Evolutionary conservation across 805 yeast species (phyloP).

Genomic region (Cyberlindnera euphorbiiphila): DNA sequence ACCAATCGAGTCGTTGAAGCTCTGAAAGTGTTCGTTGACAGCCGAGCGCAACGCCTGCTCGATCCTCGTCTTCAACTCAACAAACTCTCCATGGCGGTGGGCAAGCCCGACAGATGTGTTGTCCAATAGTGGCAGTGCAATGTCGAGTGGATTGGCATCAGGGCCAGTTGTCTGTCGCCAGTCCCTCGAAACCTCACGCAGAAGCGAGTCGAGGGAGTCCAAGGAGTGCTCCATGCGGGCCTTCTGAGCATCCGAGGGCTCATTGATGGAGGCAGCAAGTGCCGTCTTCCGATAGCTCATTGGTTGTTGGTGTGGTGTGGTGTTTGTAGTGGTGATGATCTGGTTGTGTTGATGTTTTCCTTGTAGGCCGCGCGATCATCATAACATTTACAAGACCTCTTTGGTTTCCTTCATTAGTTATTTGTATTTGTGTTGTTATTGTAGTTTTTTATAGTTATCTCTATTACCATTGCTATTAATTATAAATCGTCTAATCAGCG

Average conservation of each 20-base stretch:
- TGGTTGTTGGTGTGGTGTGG: too few relatives aligned
- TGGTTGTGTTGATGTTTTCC: too few relatives aligned
- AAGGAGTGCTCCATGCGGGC: conserved; percentile 19
- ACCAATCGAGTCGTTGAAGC: conserved; percentile 82
- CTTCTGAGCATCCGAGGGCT: neutral
- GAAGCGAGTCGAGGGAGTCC: conserved; percentile 18
- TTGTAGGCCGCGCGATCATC: too few relatives aligned
- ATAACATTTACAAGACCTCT: too few relatives aligned
- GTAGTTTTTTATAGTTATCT: too few relatives aligned
- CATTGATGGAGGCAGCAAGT: too few relatives aligned
- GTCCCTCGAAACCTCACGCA: conserved; percentile 35
- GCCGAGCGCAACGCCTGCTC: conserved; percentile 57
- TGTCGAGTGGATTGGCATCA: conserved; percentile 76
- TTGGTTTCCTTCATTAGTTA: too few relatives aligned
- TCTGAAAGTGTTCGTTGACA: conserved; percentile 78
- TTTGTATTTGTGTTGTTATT: too few relatives aligned
- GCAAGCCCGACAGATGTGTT: conserved; percentile 90
- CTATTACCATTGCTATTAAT: too few relatives aligned
- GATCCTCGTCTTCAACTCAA: conserved; percentile 52
- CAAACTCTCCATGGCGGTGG: conserved; percentile 63
- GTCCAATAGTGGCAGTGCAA: conserved; percentile 79
- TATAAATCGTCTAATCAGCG: too few relatives aligned
- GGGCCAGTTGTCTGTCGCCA: conserved; percentile 49
- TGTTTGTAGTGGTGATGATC: too few relatives aligned
- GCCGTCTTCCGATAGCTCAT: too few relatives aligned